A percentile compares a stretch with the other conserved stretches of the same genome.
These are phyloP conservation scores for Hemileccinum impolitum DNA, from an alignment of 768 basidiomycete genomes.

Conservation along the genomic window DNA sequence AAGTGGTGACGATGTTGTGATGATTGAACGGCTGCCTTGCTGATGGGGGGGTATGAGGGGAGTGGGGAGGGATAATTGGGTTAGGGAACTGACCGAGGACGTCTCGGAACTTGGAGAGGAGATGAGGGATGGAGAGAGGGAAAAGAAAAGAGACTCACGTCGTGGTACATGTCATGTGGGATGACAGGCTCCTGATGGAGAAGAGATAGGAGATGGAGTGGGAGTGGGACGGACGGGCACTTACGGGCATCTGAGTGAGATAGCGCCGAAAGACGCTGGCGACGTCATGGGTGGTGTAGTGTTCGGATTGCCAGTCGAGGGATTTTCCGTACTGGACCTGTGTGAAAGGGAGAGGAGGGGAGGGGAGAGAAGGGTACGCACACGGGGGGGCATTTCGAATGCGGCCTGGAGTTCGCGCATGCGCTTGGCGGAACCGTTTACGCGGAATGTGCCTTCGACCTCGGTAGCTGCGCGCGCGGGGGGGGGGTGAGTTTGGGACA, in stretches of 20 bases:
- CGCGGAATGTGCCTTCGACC: slow-evolving; percentile 89
- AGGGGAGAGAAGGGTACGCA: slow-evolving; percentile 33
- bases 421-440: slow-evolving; percentile 91
- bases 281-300: slow-evolving; percentile 93
- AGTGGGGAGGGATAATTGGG: not conserved
- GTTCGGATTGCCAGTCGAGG: slow-evolving; percentile 83
- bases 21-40: slow-evolving; percentile 67
- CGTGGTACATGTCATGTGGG: slow-evolving; percentile 84
- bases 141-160: slow-evolving; percentile 48
- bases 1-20: slow-evolving; percentile 71
- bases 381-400: slow-evolving; percentile 87
- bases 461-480: slow-evolving; percentile 85
- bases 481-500: not conserved
- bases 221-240: slow-evolving; percentile 32
- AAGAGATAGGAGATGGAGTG: slow-evolving; percentile 4
- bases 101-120: slow-evolving; percentile 64
- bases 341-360: slow-evolving; percentile 2
- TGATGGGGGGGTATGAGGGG: slow-evolving; percentile 29
- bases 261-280: slow-evolving; percentile 95
- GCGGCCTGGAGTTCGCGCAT: slow-evolving; percentile 93
- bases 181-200: slow-evolving; percentile 83
- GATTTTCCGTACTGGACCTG: slow-evolving; percentile 80
- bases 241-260: slow-evolving; percentile 93
- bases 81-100: slow-evolving; percentile 52
- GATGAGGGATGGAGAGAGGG: slow-evolving; percentile 7